These are phyloP conservation scores for Psilocybe azurescens DNA, from an alignment of 768 basidiomycete genomes.

Conservation along the genomic window DNA sequence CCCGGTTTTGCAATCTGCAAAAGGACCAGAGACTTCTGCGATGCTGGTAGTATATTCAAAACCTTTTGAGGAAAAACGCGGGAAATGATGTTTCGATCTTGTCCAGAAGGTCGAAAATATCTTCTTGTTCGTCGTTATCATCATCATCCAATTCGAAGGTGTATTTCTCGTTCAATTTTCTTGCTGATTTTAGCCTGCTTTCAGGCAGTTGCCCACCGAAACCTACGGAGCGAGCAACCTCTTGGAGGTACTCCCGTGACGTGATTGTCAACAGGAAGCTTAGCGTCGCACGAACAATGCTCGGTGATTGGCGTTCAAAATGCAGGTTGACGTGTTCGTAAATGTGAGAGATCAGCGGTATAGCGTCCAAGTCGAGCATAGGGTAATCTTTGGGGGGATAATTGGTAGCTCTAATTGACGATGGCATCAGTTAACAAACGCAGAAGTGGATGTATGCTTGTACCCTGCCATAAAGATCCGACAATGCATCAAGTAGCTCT, in stretches of 20 bases:
- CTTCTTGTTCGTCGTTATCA: slow-evolving; percentile 44
- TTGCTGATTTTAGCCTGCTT: slow-evolving; percentile 28
- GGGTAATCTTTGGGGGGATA: slow-evolving; percentile 45
- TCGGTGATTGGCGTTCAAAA: slow-evolving; percentile 57
- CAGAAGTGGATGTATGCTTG: slow-evolving; percentile 23
- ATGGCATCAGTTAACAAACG: not conserved
- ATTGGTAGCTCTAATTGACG: slow-evolving; percentile 35
- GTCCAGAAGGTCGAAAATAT: slow-evolving; percentile 42
- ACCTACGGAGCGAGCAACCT: slow-evolving; percentile 65
- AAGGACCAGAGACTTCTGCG: slow-evolving; percentile 71
- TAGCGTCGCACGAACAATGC: slow-evolving; percentile 53
- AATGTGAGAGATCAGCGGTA: slow-evolving; percentile 61
- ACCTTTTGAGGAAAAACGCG: slow-evolving; percentile 62
- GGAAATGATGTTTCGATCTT: slow-evolving; percentile 56
- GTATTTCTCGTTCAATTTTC: slow-evolving; percentile 32
- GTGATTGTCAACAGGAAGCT: slow-evolving; percentile 72
- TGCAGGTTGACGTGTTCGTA: slow-evolving; percentile 62
- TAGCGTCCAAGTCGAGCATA: slow-evolving; percentile 47
- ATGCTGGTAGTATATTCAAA: slow-evolving; percentile 60
- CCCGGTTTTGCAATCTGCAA: slow-evolving; percentile 68
- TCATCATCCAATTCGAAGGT: slow-evolving; percentile 42
- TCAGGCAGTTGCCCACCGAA: slow-evolving; percentile 40
- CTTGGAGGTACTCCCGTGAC: slow-evolving; percentile 66
- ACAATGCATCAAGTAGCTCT: slow-evolving; percentile 55
- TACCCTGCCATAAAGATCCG: slow-evolving; percentile 66